These are phyloP conservation scores for Malassezia cuniculi DNA, from an alignment of 1,284 basidiomycete species.

Conservation along the genomic window DNA sequence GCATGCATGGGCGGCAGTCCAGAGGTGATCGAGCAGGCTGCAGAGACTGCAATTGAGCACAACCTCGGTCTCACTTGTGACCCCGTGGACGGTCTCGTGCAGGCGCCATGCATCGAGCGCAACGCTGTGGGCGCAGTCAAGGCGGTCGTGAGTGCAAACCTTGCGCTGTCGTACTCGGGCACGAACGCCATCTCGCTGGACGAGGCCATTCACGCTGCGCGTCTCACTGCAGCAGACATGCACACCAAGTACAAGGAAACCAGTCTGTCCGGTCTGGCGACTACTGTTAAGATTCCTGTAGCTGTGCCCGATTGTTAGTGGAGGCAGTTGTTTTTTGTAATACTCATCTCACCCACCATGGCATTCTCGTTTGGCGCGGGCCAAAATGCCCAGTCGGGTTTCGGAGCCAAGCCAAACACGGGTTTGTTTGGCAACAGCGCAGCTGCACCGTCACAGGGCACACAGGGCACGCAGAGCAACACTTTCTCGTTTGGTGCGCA, in stretches of 20 bases:
- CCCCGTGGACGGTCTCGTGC: slow-evolving; percentile 57
- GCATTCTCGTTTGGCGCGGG: slow-evolving; percentile 32
- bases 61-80: slow-evolving; percentile 37
- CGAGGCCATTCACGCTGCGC: slow-evolving; percentile 91
- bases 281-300: slow-evolving; percentile 33
- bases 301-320: slow-evolving; percentile 34
- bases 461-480: slow-evolving; percentile 15
- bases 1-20: slow-evolving; percentile 54
- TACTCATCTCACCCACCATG: slow-evolving; percentile 12
- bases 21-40: slow-evolving; percentile 56
- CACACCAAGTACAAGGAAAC: slow-evolving; percentile 46
- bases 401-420: not conserved
- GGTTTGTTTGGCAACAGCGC: slow-evolving; percentile 2
- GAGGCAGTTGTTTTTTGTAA: slow-evolving; percentile 2
- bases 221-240: slow-evolving; percentile 62
- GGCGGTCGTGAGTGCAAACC: slow-evolving; percentile 58
- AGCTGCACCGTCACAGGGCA: slow-evolving; percentile 2
- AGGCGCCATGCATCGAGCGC: slow-evolving; percentile 72
- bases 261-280: slow-evolving; percentile 29
- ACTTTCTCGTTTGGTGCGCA: slow-evolving; percentile 18
- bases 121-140: slow-evolving; percentile 62
- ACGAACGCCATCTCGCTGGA: slow-evolving; percentile 77
- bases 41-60: slow-evolving; percentile 72
- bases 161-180: slow-evolving; percentile 72
- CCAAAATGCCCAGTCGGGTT: not conserved